phyloP scores from a whole-genome alignment of 2,329 filamentous ascomycete genomes.

The Trichoderma pleuroti region DNA sequence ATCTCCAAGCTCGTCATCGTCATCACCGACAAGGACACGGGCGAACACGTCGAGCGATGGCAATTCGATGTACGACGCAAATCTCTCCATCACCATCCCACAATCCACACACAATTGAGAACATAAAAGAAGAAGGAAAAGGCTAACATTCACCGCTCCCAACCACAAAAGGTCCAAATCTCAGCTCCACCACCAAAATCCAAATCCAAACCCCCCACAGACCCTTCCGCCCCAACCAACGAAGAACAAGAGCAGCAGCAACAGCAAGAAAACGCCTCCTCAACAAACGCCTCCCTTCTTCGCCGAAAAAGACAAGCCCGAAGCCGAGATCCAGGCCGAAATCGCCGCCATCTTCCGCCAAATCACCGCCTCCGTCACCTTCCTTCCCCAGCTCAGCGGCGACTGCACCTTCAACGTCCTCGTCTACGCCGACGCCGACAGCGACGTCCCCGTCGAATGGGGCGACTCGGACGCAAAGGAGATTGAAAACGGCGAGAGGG shows the following conservation, averaged over 20 bases:
- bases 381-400: conserved; percentile 81
- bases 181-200: conserved; percentile 32
- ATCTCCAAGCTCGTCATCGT: conserved; percentile 97
- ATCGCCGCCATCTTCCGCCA: conserved; percentile 97
- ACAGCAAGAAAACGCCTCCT: conserved; percentile 62
- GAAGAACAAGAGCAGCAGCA: conserved; percentile 40
- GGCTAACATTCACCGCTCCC: not conserved
- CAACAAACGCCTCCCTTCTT: conserved; percentile 20
- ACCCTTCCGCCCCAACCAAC: conserved; percentile 21
- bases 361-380: conserved; percentile 96
- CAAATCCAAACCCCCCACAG: conserved; percentile 35
- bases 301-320: conserved; percentile 69
- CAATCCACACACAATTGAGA: not conserved
- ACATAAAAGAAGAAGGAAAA: not conserved
- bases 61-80: conserved; percentile 75
- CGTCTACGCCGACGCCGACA: conserved; percentile 95
- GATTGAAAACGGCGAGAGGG: conserved; percentile 89
- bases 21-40: conserved; percentile 94
- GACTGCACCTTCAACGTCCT: conserved; percentile 99
- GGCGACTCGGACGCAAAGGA: conserved; percentile 98
- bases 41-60: conserved; percentile 94
- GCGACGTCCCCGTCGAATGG: conserved; percentile 96
- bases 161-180: conserved; percentile 26
- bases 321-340: conserved; percentile 89
- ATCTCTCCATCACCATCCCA: not conserved